These are phyloP conservation scores for Rhodotorula sp. DNA, from an alignment of 1,284 basidiomycete species.

Conservation along the genomic window DNA sequence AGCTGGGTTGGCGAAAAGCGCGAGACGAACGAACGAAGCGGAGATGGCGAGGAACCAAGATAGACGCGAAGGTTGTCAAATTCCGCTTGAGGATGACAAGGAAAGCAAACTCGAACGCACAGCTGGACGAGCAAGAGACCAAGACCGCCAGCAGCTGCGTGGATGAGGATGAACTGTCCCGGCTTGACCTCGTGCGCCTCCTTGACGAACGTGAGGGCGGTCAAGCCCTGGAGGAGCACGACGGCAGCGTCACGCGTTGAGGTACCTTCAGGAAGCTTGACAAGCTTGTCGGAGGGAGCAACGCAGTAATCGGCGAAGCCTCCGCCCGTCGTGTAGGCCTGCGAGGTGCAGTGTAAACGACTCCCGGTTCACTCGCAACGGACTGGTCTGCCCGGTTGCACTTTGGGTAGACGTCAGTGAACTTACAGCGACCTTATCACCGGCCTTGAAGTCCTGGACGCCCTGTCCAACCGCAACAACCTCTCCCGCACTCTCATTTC, in stretches of 20 bases:
- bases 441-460: constrained; percentile 55
- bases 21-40: not conserved
- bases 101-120: constrained; percentile 22
- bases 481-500: constrained; percentile 74
- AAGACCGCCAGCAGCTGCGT: constrained; percentile 81
- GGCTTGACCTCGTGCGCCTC: constrained; percentile 78
- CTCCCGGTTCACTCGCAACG: not conserved
- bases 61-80: no score
- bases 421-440: constrained; percentile 57
- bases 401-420: no score
- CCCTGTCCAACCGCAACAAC: constrained; percentile 67
- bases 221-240: constrained; percentile 71
- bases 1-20: not conserved
- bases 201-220: constrained; percentile 72
- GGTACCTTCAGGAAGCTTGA: constrained; percentile 53
- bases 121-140: constrained; percentile 57
- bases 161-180: constrained; percentile 60
- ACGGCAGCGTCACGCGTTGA: constrained; percentile 68
- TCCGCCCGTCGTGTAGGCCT: constrained; percentile 56
- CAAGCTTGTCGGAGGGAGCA: constrained; percentile 64
- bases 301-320: constrained; percentile 74
- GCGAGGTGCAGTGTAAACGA: not conserved
- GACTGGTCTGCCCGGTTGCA: no score
- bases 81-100: not conserved
- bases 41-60: not conserved